Percentiles rank a stretch among this genome's conserved stretches.
Conservation (phyloP, 768 basidiomycete species). For the Coprinopsis sp. region DNA sequence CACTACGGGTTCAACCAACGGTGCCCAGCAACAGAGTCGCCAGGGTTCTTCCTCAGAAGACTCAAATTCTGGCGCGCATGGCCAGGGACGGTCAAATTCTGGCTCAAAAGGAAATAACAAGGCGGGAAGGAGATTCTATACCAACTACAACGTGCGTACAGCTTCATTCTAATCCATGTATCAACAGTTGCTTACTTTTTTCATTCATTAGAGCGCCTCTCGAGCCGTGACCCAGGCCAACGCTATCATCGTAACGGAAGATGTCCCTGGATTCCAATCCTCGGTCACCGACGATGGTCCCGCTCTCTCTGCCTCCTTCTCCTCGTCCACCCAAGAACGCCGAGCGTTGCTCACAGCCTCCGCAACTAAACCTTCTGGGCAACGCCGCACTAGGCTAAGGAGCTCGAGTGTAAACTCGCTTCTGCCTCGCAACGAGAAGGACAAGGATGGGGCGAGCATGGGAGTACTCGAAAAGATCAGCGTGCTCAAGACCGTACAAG, state of each 20-base stretch:
- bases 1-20: not conserved
- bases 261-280: slow-evolving; percentile 38
- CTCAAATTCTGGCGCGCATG: slow-evolving; percentile 6
- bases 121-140: slow-evolving; percentile 65
- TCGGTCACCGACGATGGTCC: slow-evolving; percentile 57
- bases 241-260: slow-evolving; percentile 46
- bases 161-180: slow-evolving; percentile 4
- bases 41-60: not conserved
- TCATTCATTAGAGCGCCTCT: slow-evolving; percentile 49
- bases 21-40: not conserved
- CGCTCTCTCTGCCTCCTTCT: not conserved
- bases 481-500: slow-evolving; percentile 59
- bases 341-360: slow-evolving; percentile 10
- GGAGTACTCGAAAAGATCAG: slow-evolving; percentile 42
- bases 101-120: slow-evolving; percentile 51
- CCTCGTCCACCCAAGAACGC: slow-evolving; percentile 18
- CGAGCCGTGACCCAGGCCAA: slow-evolving; percentile 73
- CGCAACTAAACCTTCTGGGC: not conserved
- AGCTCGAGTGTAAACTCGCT: slow-evolving; percentile 48
- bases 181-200: slow-evolving; percentile 3
- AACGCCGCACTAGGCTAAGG: slow-evolving; percentile 39
- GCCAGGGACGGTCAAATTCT: slow-evolving; percentile 42
- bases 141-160: slow-evolving; percentile 52
- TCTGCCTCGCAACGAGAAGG: slow-evolving; percentile 1
- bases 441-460: slow-evolving; percentile 27